phyloP scores from a whole-genome alignment of 2,329 filamentous ascomycete genomes.

The Graphilbum fragrans region DNA sequence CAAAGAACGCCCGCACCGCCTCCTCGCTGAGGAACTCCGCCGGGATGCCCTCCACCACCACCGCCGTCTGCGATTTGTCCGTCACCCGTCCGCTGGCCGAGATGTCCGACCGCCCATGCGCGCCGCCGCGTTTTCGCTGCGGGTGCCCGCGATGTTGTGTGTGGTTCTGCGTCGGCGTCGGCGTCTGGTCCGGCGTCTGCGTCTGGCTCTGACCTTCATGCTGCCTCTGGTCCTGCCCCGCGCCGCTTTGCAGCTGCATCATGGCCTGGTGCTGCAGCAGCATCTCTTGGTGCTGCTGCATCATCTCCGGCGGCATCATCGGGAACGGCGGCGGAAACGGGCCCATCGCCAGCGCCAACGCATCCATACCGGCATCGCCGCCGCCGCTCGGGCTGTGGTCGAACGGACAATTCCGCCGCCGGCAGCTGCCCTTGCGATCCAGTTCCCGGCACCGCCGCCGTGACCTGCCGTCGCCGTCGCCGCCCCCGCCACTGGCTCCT shows the following conservation, averaged over 20 bases:
- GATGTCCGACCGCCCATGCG: conserved; percentile 39
- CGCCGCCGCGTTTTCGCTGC: neutral
- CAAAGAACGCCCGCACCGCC: conserved; percentile 55
- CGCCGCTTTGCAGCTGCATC: no score
- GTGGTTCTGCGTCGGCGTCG: neutral
- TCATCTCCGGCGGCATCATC: neutral
- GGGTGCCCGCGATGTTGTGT: neutral
- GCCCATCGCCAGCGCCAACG: neutral
- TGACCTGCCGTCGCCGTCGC: conserved; percentile 17
- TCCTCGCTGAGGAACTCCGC: conserved; percentile 56
- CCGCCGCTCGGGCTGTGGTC: conserved; percentile 36
- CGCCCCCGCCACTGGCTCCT: conserved; percentile 12
- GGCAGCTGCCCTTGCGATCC: conserved; percentile 61
- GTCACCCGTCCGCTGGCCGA: conserved; percentile 51
- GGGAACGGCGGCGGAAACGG: neutral
- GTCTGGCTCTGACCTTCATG: no score
- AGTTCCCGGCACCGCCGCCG: conserved; percentile 54
- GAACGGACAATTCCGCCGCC: conserved; percentile 54
- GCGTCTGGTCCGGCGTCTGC: no score
- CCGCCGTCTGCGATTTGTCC: conserved; percentile 51
- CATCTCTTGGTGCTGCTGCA: neutral
- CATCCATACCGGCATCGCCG: neutral
- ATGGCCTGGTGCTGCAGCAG: neutral
- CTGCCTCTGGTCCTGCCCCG: no score
- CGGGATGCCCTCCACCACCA: conserved; percentile 71